Evolutionary conservation across 2,329 filamentous ascomycete genomes (phyloP), one percentile per base, ranked within the genome.

Genomic region (Lachnellula hyalina): DNA sequence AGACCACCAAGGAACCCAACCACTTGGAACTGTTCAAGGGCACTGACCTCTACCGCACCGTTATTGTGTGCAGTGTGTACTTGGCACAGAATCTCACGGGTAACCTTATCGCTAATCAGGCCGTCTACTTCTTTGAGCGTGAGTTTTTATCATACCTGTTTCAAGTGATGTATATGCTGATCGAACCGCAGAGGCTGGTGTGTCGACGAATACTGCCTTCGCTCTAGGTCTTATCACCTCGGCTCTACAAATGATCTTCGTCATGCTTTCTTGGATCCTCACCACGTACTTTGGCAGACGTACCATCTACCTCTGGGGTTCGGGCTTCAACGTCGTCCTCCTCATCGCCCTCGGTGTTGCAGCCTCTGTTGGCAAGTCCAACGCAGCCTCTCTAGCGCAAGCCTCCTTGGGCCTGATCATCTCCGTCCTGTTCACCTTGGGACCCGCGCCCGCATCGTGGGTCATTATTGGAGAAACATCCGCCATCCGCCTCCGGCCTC

Each of bases 391-490:
- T 49, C 71, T 78, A 34, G 83, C 83, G 2, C 80, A 84, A 67
- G 84, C 84, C 8, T 80, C 78, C 7, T 72, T 87, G 23, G 84
- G 83, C 59, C 72, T 87, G 51, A 83, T 86, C 61, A 75, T 87
- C 64, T 86, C 84, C 28, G 80, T 87, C 53, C 70, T 85, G 34
- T 88, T 85, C 72, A 80, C 77, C 42, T 68, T 84, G 15, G 82
- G 80, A 61, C 82, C 81, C 25, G 84, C 81, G 2, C 84, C 84
- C 47, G 79, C 80, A 41, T 85, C 83, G 9, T 87, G 79, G 77
- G 80, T 82, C 71, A 83, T 86, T 61, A 86, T 87, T 47, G 82
- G 79, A 61, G 84, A 87, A 70, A 86, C 84, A 2, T 85, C 84
- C 0, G 73, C 84, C 49, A 77, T 86, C 52, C 83, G 84, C 58